Evolutionary conservation across 805 yeast species (phyloP).

Genomic region (Yarrowia divulgata): DNA sequence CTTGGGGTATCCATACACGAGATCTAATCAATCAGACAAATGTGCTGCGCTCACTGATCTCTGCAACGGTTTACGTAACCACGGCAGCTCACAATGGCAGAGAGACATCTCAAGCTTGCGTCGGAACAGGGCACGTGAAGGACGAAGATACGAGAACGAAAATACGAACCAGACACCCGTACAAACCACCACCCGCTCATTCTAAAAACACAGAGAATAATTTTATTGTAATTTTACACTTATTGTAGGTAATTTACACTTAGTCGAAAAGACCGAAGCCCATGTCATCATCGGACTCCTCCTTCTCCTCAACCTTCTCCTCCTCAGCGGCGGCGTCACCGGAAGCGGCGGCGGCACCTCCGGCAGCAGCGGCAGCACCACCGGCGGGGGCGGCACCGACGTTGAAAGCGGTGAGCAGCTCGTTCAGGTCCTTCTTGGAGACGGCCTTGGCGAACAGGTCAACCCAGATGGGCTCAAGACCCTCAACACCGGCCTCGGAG

Average conservation of each 20-base stretch:
- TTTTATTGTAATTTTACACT: conserved; percentile 39
- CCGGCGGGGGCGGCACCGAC: conserved; percentile 78
- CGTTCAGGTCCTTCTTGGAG: conserved; percentile 83
- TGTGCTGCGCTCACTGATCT: too few relatives aligned
- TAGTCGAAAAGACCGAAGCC: conserved; percentile 95
- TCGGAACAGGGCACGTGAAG: not conserved
- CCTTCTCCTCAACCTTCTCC: conserved; percentile 62
- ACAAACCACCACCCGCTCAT: not conserved
- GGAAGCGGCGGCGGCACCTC: conserved; percentile 68
- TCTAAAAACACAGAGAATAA: conserved; percentile 36
- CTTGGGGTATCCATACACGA: too few relatives aligned
- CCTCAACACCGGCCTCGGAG: conserved; percentile 79
- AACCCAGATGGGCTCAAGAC: conserved; percentile 82
- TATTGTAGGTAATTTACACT: conserved; percentile 41
- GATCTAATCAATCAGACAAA: too few relatives aligned
- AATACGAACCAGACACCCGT: not conserved
- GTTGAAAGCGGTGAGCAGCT: conserved; percentile 69
- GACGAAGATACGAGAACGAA: not conserved
- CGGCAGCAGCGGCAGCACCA: conserved; percentile 66
- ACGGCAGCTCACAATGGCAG: too few relatives aligned
- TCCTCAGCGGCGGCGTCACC: conserved; percentile 67
- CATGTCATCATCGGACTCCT: conserved; percentile 82
- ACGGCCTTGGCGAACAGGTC: conserved; percentile 88
- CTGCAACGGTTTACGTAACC: too few relatives aligned
- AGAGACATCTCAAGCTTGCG: too few relatives aligned